Evolutionary conservation across 1,139 yeast genomes (phyloP).

Genomic region (Diutina scorzettiae): DNA sequence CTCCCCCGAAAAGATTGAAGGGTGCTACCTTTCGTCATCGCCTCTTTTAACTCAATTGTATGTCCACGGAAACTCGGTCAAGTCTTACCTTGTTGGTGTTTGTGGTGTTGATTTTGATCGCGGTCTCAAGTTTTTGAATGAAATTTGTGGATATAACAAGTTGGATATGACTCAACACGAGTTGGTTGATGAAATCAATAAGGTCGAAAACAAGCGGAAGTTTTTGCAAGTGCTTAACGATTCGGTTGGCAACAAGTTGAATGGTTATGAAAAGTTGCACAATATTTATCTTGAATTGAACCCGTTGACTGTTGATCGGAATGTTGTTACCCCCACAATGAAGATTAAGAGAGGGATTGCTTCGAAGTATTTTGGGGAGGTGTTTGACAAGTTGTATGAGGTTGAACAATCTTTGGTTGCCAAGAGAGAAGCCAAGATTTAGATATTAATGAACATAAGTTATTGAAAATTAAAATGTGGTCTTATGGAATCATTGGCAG

Average conservation of each 20-base stretch:
- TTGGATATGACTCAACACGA: conserved; percentile 7
- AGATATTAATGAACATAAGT: neutral
- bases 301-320: conserved; percentile 27
- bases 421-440: conserved; percentile 3
- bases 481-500: too few relatives aligned
- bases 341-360: conserved; percentile 30
- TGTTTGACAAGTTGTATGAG: conserved; percentile 14
- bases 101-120: conserved; percentile 10
- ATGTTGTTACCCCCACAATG: conserved; percentile 31
- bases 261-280: conserved; percentile 27
- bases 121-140: conserved; percentile 8
- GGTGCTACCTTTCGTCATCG: conserved; percentile 10
- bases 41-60: conserved; percentile 10
- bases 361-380: conserved; percentile 18
- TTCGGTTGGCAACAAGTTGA: conserved; percentile 15
- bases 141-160: conserved; percentile 7
- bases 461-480: neutral
- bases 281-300: conserved; percentile 24
- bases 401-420: conserved; percentile 5
- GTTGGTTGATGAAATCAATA: conserved; percentile 13
- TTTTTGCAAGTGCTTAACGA: conserved; percentile 20
- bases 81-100: conserved; percentile 10
- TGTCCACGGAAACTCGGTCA: conserved; percentile 11
- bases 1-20: conserved; percentile 12
- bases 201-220: conserved; percentile 14